Base-by-base conservation (phyloP, 75 land plant species). In the Cryptomeria japonica region DNA sequence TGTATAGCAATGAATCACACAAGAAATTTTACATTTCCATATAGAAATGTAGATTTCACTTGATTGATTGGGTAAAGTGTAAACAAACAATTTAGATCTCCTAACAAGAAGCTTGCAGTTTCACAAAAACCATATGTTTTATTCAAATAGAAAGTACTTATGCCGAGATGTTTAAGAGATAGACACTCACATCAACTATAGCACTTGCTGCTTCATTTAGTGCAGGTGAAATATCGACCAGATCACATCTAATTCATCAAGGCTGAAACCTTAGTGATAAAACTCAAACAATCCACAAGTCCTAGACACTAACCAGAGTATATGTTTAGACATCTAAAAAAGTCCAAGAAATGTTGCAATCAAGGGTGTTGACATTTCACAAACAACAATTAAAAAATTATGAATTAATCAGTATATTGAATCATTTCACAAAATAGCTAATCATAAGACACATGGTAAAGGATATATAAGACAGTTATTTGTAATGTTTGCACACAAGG, bases 171-270 rank as follows among this genome's bases (percentile, higher is more conserved):
- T 49, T 49, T 49, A 49, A 49, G 51, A 49, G 8, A 49, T 49
- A 11, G 51, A 49, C 51, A 49, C 51, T 49, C 51, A 49, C 93
- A 92, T 92, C 93, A 80, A 92, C 87, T 85, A 92, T 90, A 28
- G 92, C 92, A 73, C 93, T 92, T 31, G 92, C 93, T 16, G 90
- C 93, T 64, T 90, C 93, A 16, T 73, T 92, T 78, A 92, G 49
- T 42, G 85, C 88, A 31, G 86, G 87, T 25, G 93, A 90, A 31
- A 92, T 88, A 49, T 92, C 90, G 39, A 92, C 72, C 72, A 90
- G 88, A 58, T 91, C 93, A 31, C 90, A 73, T 78, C 51, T 49
- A 49, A 49, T 49, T 49, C 51, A 49, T 49, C 0, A 49, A 49
- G 51, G 12, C 9, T 8, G 51, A 49, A 49, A 49, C 12, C 51